Evolutionary conservation across 371 early-diverging fungal species (phyloP).

Genomic region (Mucor plumbeus): DNA sequence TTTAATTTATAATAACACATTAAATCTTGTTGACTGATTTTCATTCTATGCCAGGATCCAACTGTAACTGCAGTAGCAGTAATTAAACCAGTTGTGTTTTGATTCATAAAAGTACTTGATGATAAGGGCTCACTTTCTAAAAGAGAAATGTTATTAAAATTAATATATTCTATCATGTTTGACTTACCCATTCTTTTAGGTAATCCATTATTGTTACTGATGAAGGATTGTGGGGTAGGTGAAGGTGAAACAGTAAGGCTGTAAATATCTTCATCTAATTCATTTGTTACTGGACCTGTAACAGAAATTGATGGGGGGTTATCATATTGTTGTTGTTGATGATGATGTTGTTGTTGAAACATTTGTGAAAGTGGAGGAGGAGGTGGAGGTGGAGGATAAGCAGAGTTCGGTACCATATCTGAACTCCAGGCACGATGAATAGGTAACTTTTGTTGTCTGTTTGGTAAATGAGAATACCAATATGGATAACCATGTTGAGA

Average conservation of each 20-base stretch:
- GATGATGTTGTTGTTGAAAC: conserved; percentile 1
- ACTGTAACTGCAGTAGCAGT: conserved; percentile 67
- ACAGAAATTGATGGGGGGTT: conserved; percentile 19
- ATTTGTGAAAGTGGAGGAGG: conserved; percentile 21
- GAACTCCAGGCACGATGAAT: conserved; percentile 52
- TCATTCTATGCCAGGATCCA: conserved; percentile 82
- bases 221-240: conserved; percentile 30
- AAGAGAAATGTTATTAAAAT: neutral
- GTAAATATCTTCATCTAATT: conserved; percentile 24
- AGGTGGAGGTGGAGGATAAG: conserved; percentile 23
- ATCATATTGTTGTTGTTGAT: neutral
- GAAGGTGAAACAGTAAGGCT: conserved; percentile 26
- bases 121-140: conserved; percentile 28
- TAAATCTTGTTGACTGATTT: conserved; percentile 61
- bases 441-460: conserved; percentile 24
- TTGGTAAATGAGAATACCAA: conserved; percentile 19
- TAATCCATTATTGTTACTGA: neutral
- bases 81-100: conserved; percentile 17
- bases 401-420: conserved; percentile 31
- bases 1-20: conserved; percentile 60
- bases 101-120: neutral
- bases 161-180: neutral
- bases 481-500: conserved; percentile 22
- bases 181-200: conserved; percentile 21
- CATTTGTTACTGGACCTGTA: conserved; percentile 15